Base-by-base conservation (phyloP, 495 filamentous ascomycete species). In the Elasticomyces elasticus region DNA sequence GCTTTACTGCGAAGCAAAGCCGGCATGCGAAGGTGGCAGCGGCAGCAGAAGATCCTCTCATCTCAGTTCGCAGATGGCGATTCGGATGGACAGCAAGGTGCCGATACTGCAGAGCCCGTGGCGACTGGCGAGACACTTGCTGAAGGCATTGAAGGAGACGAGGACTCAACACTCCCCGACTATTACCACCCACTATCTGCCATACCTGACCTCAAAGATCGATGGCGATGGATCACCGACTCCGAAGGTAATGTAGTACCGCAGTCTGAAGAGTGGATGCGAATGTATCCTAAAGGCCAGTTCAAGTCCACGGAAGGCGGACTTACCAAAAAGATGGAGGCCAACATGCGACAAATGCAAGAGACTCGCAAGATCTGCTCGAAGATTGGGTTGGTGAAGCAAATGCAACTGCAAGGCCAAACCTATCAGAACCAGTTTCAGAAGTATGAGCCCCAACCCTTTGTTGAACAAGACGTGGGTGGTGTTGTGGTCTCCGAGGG, bases 371-470 rank as follows among this genome's bases (percentile, higher is more conserved):
- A 96, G 67, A 78, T 99, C 11, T 94, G 87, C 65, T 89, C 89
- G 2, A 97, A 97, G 68, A 90, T 97, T 64, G 82, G 87, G 26
- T 85, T 99, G 54, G 89, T 99, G 66, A 99, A 97, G 75, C 92
- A 99, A 72, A 99, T 99, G 92, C 94, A 97, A 67, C 74, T 95
- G 27, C 94, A 99, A 64, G 85, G 89, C 42, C 61, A 94, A 88
- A 89, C 95, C 74, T 98, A 97, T 66, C 82, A 88, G 62, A 97
- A 96, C 63, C 92, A 99, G 66, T 97, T 99, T 59, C 88, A 89
- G 59, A 97, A 97, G 69, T 95, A 96, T 64, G 82, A 96, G 40
- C 88, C 89, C 1, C 86, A 91, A 66, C 87, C 90, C 6, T 95
- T 99, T 56, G 71, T 81, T 3, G 92, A 99, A 66, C 76, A 76